These are phyloP conservation scores for Vicia villosa DNA, from an alignment of 306 rosid genomes.

Conservation along the genomic window DNA sequence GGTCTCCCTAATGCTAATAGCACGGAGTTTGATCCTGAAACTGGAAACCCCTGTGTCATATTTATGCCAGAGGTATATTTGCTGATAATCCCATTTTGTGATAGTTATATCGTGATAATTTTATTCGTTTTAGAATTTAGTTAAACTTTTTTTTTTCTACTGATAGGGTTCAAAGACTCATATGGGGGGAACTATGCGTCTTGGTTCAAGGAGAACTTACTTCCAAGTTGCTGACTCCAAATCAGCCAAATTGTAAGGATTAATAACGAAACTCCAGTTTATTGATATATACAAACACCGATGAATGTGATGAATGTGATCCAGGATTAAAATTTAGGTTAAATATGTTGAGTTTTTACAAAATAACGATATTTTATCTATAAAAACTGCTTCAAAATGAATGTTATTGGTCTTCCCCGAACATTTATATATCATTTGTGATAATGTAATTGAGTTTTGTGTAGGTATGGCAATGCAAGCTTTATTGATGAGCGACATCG, in stretches of 20 bases:
- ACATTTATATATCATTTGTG: background rate
- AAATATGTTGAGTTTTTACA: no score
- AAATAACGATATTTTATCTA: no score
- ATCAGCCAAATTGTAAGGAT: slow-evolving; percentile 84
- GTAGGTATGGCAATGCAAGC: slow-evolving; percentile 59
- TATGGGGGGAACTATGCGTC: slow-evolving; percentile 97
- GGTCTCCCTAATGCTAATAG: slow-evolving; percentile 73
- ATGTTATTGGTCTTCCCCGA: background rate
- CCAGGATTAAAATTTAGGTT: background rate
- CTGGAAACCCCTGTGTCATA: slow-evolving; percentile 75
- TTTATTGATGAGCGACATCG: slow-evolving; percentile 80
- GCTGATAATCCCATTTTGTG: background rate
- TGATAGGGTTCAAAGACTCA: slow-evolving; percentile 87
- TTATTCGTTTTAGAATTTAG: slow-evolving; percentile 12
- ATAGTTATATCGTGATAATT: background rate
- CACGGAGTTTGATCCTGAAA: slow-evolving; percentile 75
- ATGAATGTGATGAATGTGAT: background rate
- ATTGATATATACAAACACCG: background rate
- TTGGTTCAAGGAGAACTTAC: slow-evolving; percentile 86
- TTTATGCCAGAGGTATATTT: slow-evolving; percentile 87
- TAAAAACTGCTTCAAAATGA: background rate
- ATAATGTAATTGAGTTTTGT: slow-evolving; percentile 23
- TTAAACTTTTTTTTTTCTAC: slow-evolving; percentile 34
- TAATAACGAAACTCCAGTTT: slow-evolving; percentile 19
- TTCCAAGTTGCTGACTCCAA: slow-evolving; percentile 64